Conservation (phyloP, 2,329 filamentous ascomycete species). For the Penicillium sp. region DNA sequence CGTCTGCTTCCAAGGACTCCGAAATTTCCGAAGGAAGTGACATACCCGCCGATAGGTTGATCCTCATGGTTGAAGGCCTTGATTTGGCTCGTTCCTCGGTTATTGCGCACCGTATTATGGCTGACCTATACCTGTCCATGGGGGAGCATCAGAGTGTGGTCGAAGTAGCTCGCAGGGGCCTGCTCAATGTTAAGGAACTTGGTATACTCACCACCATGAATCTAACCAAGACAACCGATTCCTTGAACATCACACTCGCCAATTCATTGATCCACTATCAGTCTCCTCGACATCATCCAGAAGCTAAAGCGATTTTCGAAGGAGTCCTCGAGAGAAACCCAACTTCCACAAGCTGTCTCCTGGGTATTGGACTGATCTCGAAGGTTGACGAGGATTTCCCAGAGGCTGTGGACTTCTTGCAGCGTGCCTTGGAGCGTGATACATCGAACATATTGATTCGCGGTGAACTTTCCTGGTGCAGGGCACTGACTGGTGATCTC, state of each 20-base stretch:
- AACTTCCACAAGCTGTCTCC: conserved; percentile 74
- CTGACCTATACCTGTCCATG: conserved; percentile 77
- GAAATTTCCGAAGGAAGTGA: conserved; percentile 43
- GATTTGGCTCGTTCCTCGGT: conserved; percentile 65
- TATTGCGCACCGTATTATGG: conserved; percentile 79
- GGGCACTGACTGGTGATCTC: conserved; percentile 77
- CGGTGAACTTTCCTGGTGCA: conserved; percentile 90
- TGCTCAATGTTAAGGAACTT: conserved; percentile 61
- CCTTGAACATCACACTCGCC: conserved; percentile 73
- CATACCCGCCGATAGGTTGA: conserved; percentile 74
- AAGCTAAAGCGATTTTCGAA: conserved; percentile 85
- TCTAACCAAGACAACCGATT: conserved; percentile 69
- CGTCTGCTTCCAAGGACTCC: conserved; percentile 32
- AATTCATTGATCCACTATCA: conserved; percentile 91
- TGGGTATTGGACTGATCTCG: conserved; percentile 86
- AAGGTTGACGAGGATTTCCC: conserved; percentile 90
- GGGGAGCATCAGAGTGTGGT: conserved; percentile 83
- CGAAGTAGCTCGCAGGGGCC: conserved; percentile 74
- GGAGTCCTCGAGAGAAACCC: conserved; percentile 73
- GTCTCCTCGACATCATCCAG: conserved; percentile 81
- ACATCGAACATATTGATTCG: conserved; percentile 72
- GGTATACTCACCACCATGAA: conserved; percentile 65
- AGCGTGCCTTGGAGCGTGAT: conserved; percentile 72
- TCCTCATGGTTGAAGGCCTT: conserved; percentile 77
- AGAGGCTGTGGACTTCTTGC: conserved; percentile 77